Conservation (phyloP, 306 rosid species). For the Cicer bijugum region DNA sequence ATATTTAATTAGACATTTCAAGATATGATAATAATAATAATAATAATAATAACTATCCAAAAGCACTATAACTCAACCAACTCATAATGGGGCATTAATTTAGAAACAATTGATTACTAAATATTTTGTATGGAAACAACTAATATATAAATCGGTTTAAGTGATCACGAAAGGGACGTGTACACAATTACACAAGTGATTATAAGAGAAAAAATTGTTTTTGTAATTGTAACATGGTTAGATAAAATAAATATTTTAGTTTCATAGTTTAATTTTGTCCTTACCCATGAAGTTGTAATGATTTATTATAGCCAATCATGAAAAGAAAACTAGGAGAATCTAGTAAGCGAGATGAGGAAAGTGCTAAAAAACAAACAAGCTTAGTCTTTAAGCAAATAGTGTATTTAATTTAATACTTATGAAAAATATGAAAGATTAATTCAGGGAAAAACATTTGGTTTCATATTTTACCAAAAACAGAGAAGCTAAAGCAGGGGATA, state of each 20-base stretch:
- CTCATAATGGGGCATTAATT: constrained; percentile 29
- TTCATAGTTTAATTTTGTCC: too few relatives aligned
- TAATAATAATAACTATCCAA: not conserved
- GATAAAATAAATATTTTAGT: not conserved
- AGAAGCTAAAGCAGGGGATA: constrained; percentile 39
- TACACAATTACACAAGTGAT: not conserved
- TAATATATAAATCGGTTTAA: not conserved
- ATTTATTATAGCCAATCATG: not conserved
- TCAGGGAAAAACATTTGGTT: not conserved
- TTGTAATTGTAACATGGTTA: constrained; percentile 9
- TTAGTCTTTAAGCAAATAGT: constrained; percentile 18
- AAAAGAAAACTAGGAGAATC: constrained; percentile 31
- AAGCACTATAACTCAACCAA: constrained; percentile 30
- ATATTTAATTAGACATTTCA: not conserved
- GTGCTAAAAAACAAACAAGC: not conserved
- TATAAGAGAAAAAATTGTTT: not conserved
- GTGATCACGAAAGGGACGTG: constrained; percentile 3
- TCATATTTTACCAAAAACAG: constrained; percentile 11
- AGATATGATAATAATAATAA: too few relatives aligned
- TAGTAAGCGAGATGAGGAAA: not conserved
- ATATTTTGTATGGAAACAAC: not conserved
- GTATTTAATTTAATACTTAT: too few relatives aligned
- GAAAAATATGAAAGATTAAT: not conserved
- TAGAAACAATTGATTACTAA: constrained; percentile 27
- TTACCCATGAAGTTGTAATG: not conserved